These are phyloP conservation scores for Coprinopsis marcescibilis DNA, from an alignment of 768 basidiomycete species.

Conservation along the genomic window DNA sequence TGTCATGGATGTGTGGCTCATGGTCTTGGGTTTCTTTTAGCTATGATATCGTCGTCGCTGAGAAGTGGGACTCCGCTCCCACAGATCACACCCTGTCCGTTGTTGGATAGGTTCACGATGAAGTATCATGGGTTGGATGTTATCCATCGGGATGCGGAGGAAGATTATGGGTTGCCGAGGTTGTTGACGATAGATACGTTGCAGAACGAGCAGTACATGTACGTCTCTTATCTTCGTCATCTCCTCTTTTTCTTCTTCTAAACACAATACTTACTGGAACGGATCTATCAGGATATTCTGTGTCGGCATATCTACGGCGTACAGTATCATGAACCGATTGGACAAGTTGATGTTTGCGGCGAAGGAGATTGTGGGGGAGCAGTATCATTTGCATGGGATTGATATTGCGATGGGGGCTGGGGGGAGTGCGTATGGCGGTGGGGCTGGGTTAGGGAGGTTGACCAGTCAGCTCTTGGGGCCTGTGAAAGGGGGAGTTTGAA, in stretches of 20 bases:
- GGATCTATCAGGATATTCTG: slow-evolving; percentile 48
- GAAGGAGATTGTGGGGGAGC: slow-evolving; percentile 84
- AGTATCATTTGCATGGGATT: slow-evolving; percentile 77
- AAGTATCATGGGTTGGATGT: slow-evolving; percentile 57
- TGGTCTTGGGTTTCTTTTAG: slow-evolving; percentile 27
- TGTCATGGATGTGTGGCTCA: background rate
- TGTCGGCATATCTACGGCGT: slow-evolving; percentile 67
- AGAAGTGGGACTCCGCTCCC: slow-evolving; percentile 72
- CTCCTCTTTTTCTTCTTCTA: background rate
- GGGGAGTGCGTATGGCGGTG: background rate
- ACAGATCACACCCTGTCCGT: slow-evolving; percentile 80
- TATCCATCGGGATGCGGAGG: slow-evolving; percentile 64
- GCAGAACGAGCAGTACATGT: slow-evolving; percentile 76
- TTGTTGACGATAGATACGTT: slow-evolving; percentile 68
- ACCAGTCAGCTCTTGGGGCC: too few species aligned
- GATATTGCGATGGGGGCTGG: slow-evolving; percentile 21
- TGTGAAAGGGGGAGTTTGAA: too few species aligned
- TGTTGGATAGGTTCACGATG: slow-evolving; percentile 43
- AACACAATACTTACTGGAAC: background rate
- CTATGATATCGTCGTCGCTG: slow-evolving; percentile 71
- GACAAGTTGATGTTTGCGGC: slow-evolving; percentile 76
- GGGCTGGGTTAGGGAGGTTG: background rate
- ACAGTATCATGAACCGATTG: slow-evolving; percentile 62
- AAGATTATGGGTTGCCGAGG: slow-evolving; percentile 68
- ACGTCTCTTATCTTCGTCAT: slow-evolving; percentile 22